These are phyloP conservation scores for Verruconis gallopava DNA, from an alignment of 2,329 filamentous ascomycete genomes.

Conservation along the genomic window DNA sequence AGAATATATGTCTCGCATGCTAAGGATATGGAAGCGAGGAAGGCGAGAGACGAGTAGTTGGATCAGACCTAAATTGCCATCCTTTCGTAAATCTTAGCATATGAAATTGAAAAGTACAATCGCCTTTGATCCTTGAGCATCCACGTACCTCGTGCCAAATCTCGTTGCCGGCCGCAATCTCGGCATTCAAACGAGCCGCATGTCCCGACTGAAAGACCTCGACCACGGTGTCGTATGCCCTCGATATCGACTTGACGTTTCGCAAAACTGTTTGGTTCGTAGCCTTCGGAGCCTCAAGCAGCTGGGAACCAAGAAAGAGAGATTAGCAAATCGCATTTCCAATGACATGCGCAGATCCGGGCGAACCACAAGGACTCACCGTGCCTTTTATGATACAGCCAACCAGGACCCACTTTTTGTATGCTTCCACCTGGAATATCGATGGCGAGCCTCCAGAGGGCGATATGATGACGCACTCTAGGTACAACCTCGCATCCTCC, in stretches of 20 bases:
- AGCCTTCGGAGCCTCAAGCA: conserved; percentile 2
- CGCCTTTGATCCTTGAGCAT: not conserved
- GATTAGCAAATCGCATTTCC: no score
- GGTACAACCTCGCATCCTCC: conserved; percentile 31
- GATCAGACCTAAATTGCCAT: conserved; percentile 62
- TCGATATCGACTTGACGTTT: conserved; percentile 45
- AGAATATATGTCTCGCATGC: conserved; percentile 59
- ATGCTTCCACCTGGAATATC: conserved; percentile 73
- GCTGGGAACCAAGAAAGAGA: no score
- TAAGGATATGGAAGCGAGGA: conserved; percentile 61
- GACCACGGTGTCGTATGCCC: conserved; percentile 58
- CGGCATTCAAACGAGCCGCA: conserved; percentile 47
- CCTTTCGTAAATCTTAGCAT: conserved; percentile 25
- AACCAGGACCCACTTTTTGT: conserved; percentile 81
- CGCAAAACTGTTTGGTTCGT: conserved; percentile 27
- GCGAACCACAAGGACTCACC: conserved; percentile 28
- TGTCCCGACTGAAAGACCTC: conserved; percentile 51
- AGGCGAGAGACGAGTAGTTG: conserved; percentile 57
- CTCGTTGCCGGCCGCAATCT: conserved; percentile 45
- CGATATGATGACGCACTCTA: conserved; percentile 45
- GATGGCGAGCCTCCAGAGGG: conserved; percentile 54
- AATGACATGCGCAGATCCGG: no score
- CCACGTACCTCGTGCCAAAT: conserved; percentile 46
- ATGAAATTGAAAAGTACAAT: not conserved
- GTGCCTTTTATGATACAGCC: conserved; percentile 58